phyloP scores from a whole-genome alignment of 2,329 filamentous ascomycete genomes.

The Phaeosphaeriaceae sp. region DNA sequence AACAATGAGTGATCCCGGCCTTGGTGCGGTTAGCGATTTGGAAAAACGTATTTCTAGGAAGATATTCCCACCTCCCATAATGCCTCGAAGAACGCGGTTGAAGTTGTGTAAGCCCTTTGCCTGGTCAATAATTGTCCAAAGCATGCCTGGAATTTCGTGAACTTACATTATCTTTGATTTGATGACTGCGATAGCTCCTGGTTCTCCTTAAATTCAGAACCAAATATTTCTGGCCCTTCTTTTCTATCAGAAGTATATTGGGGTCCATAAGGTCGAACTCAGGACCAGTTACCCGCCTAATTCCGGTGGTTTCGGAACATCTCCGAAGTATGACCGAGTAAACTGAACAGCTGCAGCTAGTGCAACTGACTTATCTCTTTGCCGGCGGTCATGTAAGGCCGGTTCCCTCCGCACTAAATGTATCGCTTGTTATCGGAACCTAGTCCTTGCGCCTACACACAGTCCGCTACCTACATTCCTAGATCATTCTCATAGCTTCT shows the following conservation, averaged over 20 bases:
- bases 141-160: no score
- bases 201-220: no score
- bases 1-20: constrained; percentile 52
- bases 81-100: constrained; percentile 82
- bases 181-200: no score
- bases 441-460: not conserved
- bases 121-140: no score
- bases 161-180: no score
- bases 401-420: no score
- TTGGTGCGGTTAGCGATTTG: not conserved
- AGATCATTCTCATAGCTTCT: not conserved
- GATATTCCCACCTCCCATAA: constrained; percentile 64
- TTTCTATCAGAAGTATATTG: not conserved
- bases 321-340: not conserved
- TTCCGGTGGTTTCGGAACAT: not conserved
- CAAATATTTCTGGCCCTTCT: no score
- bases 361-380: no score
- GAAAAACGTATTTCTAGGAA: no score
- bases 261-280: not conserved
- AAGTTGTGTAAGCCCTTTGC: constrained; percentile 66
- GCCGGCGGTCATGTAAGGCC: no score
- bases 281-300: not conserved
- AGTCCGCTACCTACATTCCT: not conserved
- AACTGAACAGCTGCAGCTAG: not conserved
- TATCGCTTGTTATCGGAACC: not conserved